Base-by-base conservation (phyloP, 805 yeast genomes). In the Teunomyces funiuensis region DNA sequence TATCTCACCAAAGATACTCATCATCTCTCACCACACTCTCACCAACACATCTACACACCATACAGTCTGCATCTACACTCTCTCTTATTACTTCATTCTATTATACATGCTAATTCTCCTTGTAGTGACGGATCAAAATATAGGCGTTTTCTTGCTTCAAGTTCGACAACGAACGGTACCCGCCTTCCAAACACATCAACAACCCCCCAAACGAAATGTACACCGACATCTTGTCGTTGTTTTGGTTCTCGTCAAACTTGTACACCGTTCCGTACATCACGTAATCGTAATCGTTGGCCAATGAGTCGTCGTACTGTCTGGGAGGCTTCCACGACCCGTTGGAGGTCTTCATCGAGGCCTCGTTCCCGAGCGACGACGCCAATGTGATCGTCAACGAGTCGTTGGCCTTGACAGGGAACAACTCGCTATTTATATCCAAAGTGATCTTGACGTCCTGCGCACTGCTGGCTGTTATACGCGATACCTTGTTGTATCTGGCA, bases 191-290 rank as follows among this genome's bases (percentile, higher is more conserved):
- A 58, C 97, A 85, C 81, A 91, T 77, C 54, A 93, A 74, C 54
- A 93, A 76, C 4, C 99, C 99, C 42, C 99, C 99, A 63, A 90
- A 93, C 3, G 98, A 91, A 43, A 88, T 87, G 61, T 88, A 93
- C 17, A 91, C 96, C 15, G 95, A 83, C 66, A 88, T 85, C 50
- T 71, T 72, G 57, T 82, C 87, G 50, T 79, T 79, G 31, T 74
- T 72, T 28, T 63, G 59, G 47, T 83, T 79, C 68, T 93, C 99
- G 63, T 91, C 97, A 60, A 93, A 93, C 64, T 91, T 90, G 74
- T 93, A 93, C 34, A 93, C 95, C 5, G 96, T 89, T 41, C 99
- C 99, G 62, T 90, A 82, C 98, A 93, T 91, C 51, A 93, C 98
- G 57, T 93, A 93, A 64, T 91, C 98, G 70, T 89, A 91, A 60